Evolutionary conservation across 139 green algal genomes (phyloP).

Genomic region (Microglena sp.): DNA sequence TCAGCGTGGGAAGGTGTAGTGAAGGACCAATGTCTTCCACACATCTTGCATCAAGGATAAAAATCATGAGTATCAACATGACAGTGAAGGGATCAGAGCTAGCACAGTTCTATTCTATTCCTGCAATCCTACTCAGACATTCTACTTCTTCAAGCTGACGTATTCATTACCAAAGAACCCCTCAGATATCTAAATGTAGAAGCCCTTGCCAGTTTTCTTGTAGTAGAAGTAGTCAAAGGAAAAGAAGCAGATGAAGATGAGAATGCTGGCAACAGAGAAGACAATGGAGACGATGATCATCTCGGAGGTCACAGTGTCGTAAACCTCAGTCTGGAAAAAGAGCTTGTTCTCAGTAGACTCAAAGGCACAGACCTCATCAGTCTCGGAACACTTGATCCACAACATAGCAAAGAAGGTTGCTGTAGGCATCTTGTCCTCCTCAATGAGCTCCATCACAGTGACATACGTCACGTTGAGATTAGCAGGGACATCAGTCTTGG

Average conservation of each 20-base stretch:
- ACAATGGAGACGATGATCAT: conserved; percentile 28
- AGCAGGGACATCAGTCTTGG: not conserved
- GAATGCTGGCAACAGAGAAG: conserved; percentile 18
- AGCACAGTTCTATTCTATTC: no score
- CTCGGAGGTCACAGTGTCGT: conserved; percentile 14
- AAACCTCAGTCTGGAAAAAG: conserved; percentile 12
- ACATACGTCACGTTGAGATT: not conserved
- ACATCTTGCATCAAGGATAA: no score
- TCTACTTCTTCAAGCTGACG: no score
- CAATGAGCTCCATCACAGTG: not conserved
- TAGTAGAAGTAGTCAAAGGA: conserved; percentile 8
- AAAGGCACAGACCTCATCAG: conserved; percentile 14
- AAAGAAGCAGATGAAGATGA: conserved; percentile 21
- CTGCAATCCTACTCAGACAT: no score
- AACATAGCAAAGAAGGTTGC: conserved; percentile 23
- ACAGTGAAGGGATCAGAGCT: no score
- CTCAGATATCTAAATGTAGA: no score
- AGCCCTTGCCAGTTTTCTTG: conserved; percentile 7
- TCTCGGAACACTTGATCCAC: conserved; percentile 13
- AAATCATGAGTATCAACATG: no score
- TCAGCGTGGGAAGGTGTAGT: no score
- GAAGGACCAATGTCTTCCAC: no score
- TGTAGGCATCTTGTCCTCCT: conserved; percentile 19
- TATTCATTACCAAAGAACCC: no score
- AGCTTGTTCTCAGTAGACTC: not conserved